A percentile compares a stretch with the other conserved stretches of the same genome.
Evolutionary conservation across 2,329 filamentous ascomycete genomes (phyloP).

Genomic region (Colletotrichum neosansevieriae): DNA sequence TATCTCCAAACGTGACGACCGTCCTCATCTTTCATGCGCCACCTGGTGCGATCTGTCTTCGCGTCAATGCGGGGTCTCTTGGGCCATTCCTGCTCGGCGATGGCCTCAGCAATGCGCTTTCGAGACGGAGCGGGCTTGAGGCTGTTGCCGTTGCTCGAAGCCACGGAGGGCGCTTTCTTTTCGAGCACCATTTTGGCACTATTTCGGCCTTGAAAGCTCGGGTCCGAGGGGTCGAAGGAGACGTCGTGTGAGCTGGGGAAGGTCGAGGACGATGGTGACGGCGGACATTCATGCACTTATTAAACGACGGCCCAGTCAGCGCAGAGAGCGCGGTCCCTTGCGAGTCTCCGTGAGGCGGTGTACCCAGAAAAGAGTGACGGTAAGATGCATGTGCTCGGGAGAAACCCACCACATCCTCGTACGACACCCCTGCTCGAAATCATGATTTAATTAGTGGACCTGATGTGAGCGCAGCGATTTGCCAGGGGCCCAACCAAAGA

Average conservation of each 20-base stretch:
- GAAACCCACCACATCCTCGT: slow-evolving; percentile 34
- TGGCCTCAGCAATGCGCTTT: slow-evolving; percentile 58
- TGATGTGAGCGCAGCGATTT: background rate
- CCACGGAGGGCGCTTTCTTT: slow-evolving; percentile 27
- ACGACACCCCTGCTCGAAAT: slow-evolving; percentile 9
- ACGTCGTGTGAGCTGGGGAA: background rate
- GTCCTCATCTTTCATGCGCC: slow-evolving; percentile 85
- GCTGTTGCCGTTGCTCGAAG: slow-evolving; percentile 30
- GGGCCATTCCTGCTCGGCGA: slow-evolving; percentile 50
- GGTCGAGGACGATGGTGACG: background rate
- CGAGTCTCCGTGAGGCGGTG: slow-evolving; percentile 33
- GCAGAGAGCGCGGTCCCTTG: slow-evolving; percentile 18
- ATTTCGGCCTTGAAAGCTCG: background rate
- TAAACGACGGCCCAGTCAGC: slow-evolving; percentile 19
- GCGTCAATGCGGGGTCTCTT: slow-evolving; percentile 63
- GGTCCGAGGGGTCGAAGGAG: background rate
- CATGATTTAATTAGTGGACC: slow-evolving; percentile 3
- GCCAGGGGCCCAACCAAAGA: too few relatives aligned
- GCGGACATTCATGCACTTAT: slow-evolving; percentile 27
- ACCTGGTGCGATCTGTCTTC: slow-evolving; percentile 83
- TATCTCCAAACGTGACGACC: slow-evolving; percentile 97
- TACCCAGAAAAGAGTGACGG: background rate
- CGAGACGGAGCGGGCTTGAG: slow-evolving; percentile 46
- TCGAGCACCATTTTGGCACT: slow-evolving; percentile 12
- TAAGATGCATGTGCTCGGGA: slow-evolving; percentile 33